Conservation (phyloP, 345 rosid genomes). For the Moringa oleifera region DNA sequence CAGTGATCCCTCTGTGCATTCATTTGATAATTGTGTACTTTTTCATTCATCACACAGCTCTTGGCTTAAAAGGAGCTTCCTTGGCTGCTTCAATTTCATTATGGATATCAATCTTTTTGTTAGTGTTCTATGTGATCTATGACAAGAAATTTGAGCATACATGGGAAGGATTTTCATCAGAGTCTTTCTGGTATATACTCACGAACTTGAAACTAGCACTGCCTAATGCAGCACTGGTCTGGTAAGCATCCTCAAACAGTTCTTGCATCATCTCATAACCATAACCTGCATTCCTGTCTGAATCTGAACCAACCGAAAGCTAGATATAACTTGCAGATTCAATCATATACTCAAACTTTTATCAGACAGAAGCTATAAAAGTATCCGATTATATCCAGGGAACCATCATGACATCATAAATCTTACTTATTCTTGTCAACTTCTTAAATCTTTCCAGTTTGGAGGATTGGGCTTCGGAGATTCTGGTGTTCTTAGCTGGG, state of each 20-base stretch:
- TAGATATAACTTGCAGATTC: no score
- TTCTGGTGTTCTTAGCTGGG: constrained; percentile 73
- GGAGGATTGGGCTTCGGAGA: constrained; percentile 81
- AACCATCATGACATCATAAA: not conserved
- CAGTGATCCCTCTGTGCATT: constrained; percentile 34
- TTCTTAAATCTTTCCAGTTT: constrained; percentile 30
- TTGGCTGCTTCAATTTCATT: constrained; percentile 62
- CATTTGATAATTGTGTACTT: constrained; percentile 44
- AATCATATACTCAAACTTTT: no score
- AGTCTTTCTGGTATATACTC: constrained; percentile 29
- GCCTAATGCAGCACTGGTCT: constrained; percentile 75
- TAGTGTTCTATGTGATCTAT: constrained; percentile 38
- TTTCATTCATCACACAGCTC: constrained; percentile 32
- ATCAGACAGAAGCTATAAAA: no score
- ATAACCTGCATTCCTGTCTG: no score
- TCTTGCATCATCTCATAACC: no score
- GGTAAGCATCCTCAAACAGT: constrained; percentile 34
- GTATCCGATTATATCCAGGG: not conserved
- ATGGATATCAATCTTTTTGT: constrained; percentile 45
- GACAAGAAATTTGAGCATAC: constrained; percentile 41
- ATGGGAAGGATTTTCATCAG: constrained; percentile 51
- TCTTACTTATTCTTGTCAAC: not conserved
- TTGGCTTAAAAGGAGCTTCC: constrained; percentile 68
- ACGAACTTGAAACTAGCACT: constrained; percentile 44
- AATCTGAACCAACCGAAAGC: no score